Evolutionary conservation across 1,284 basidiomycete genomes (phyloP).

Genomic region (Pyrrhoderma noxium): DNA sequence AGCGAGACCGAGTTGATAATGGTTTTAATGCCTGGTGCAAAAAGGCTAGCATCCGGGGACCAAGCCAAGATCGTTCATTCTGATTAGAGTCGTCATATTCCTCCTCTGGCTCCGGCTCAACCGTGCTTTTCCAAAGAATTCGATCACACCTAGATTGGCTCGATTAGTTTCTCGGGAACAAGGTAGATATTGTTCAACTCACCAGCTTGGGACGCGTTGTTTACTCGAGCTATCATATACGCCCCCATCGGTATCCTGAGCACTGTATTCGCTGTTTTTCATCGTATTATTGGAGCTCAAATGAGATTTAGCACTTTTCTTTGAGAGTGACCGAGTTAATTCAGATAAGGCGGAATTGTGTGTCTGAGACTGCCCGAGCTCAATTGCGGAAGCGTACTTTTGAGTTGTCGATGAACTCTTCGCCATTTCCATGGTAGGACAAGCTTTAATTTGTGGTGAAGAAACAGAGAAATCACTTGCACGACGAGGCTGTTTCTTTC

Average conservation of each 20-base stretch:
- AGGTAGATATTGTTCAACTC: slow-evolving; percentile 22
- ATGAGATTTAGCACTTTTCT: slow-evolving; percentile 12
- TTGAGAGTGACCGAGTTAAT: slow-evolving; percentile 3
- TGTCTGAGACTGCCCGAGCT: slow-evolving; percentile 6
- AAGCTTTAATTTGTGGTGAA: slow-evolving; percentile 5
- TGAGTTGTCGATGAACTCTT: slow-evolving; percentile 1
- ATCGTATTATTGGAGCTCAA: background rate
- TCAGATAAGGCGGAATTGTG: background rate
- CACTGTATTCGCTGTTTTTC: slow-evolving; percentile 27
- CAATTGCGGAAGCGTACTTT: slow-evolving; percentile 11
- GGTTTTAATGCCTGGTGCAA: slow-evolving; percentile 11
- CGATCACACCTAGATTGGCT: slow-evolving; percentile 58
- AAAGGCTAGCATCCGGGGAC: slow-evolving; percentile 13
- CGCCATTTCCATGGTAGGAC: background rate
- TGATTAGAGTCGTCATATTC: slow-evolving; percentile 18
- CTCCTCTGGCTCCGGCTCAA: slow-evolving; percentile 38
- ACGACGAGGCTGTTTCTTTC: background rate
- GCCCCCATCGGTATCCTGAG: slow-evolving; percentile 42
- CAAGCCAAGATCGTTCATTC: slow-evolving; percentile 6
- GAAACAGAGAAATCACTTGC: slow-evolving; percentile 2
- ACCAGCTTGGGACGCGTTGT: slow-evolving; percentile 79
- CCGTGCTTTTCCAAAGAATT: slow-evolving; percentile 69
- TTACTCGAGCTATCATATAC: slow-evolving; percentile 75
- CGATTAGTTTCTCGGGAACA: background rate
- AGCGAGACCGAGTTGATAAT: slow-evolving; percentile 6